Evolutionary conservation across 148 eudicot species (phyloP).

Genomic region (Rhododendron henanense): DNA sequence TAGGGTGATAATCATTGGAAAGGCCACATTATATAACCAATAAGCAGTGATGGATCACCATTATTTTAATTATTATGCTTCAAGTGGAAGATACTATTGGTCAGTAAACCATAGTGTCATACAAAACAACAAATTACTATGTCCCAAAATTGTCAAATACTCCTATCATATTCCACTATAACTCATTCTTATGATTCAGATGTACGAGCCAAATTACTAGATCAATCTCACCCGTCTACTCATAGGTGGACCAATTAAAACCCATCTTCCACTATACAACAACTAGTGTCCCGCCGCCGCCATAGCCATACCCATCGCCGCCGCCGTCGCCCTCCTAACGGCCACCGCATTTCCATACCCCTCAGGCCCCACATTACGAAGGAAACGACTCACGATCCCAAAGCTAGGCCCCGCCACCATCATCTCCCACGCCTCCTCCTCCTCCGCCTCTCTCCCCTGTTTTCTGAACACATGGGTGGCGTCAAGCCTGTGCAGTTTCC

Average conservation of each 20-base stretch:
- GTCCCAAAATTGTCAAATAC: not conserved
- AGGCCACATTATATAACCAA: not conserved
- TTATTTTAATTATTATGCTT: not conserved
- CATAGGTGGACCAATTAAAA: no score
- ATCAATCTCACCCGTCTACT: no score
- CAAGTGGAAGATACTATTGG: conserved; percentile 6
- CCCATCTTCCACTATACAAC: no score
- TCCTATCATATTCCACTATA: not conserved
- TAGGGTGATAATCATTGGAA: not conserved
- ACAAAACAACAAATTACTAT: not conserved
- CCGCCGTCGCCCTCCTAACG: not conserved
- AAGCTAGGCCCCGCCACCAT: conserved; percentile 37
- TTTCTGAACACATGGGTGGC: conserved; percentile 54
- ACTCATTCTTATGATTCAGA: no score
- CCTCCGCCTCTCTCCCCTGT: conserved; percentile 30
- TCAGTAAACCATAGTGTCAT: not conserved
- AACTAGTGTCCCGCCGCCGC: conserved; percentile 6
- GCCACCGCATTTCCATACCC: not conserved
- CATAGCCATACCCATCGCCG: not conserved
- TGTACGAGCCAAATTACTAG: no score
- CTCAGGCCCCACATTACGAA: conserved; percentile 8
- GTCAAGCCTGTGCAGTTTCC: conserved; percentile 62
- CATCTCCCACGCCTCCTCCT: conserved; percentile 45
- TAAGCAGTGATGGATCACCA: no score
- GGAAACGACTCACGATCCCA: conserved; percentile 32